Base-by-base conservation (phyloP, 176 grass and related monocot species). In the Hyparrhenia diplandra region DNA sequence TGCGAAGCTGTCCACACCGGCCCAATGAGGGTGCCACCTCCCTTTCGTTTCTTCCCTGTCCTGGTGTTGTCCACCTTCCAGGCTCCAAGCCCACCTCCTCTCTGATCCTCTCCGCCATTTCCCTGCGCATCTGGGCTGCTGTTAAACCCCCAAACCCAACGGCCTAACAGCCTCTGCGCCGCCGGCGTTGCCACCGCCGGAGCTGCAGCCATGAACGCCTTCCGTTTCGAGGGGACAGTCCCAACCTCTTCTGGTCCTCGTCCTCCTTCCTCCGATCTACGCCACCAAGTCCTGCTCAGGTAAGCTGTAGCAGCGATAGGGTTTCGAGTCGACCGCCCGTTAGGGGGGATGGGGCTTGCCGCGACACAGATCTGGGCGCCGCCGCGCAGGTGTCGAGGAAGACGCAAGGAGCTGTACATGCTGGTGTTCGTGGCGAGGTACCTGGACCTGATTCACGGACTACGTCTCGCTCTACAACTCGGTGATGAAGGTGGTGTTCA, bases 191-290 rank as follows among this genome's bases (percentile, higher is more conserved):
- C 24, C 23, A 5, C 36, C 16, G 45, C 76, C 66, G 80, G 57
- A 13, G 54, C 47, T 6, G 62, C 70, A 68, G 80, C 55, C 76
- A 98, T 98, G 95, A 98, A 98, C 83, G 82, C 85, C 85, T 98
- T 98, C 78, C 76, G 24, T 91, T 98, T 74, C 81, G 88, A 8
- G 95, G 95, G 82, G 95, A 98, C 69, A 98, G 95, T 92, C 92
- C 81, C 95, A n/a, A 98, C 83, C 92, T 98, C 57, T 90, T 98
- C 78, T 94, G 83, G 90, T 98, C 31, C 78, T 98, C 84, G 90
- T 98, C 84, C 95, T 98, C 62, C 95, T n/a, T 98, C 81, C n/a
- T n/a, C n/a, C 94, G 95, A 98, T 98, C 92, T 98, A 98, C 85
- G 90, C 95, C 78, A 98, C 90, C 81, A 98, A 98, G 68, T 94